Base-by-base conservation (phyloP, 345 rosid genomes). In the Corchorus olitorius region DNA sequence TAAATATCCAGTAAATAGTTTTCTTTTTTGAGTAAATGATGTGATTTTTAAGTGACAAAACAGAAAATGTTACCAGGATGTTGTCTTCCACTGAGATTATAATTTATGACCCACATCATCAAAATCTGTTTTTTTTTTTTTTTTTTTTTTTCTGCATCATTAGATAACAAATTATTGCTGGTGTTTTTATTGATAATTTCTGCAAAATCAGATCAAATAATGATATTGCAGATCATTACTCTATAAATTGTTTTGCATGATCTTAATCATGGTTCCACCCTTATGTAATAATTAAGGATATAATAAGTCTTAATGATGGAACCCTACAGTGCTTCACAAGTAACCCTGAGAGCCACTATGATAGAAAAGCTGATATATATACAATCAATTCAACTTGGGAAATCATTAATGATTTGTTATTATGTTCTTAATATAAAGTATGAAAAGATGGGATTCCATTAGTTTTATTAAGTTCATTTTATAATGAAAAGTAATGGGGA, bases 401-500 rank as follows among this genome's bases (percentile, higher is more conserved):
- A 64, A 43, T 72, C 48, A 64, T 77, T 77, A 41, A 41, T 71
- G 55, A 55, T 55, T 27, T 66, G 19, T 72, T 20, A 5, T 72
- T n/a, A 37, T 16, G 41, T 46, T 49, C 54, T 77, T 37, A 2
- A 56, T 15, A 0, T 37, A 49, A 74, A 54, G 50, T 41, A 34
- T 37, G 5, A 79, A 60, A n/a, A 27, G 62, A 22, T 19, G 58
- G 73, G 35, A 27, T 20, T 41, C 46, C 16, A 37, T 20, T 39
- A 79, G 53, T 75, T 59, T 69, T 27, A n/a, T 70, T 27, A 19
- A 12, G 20, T 41, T 41, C 52, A 35, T 53, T 64, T 34, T 13
- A 34, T 62, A 34, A 43, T 63, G 48, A 78, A 81, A 73, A 67
- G 70, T 76, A 49, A 66, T 15, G 70, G 76, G 62, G 75, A 80